Evolutionary conservation across 2,329 filamentous ascomycete genomes (phyloP).

Genomic region (Pestalotiopsis sp.): DNA sequence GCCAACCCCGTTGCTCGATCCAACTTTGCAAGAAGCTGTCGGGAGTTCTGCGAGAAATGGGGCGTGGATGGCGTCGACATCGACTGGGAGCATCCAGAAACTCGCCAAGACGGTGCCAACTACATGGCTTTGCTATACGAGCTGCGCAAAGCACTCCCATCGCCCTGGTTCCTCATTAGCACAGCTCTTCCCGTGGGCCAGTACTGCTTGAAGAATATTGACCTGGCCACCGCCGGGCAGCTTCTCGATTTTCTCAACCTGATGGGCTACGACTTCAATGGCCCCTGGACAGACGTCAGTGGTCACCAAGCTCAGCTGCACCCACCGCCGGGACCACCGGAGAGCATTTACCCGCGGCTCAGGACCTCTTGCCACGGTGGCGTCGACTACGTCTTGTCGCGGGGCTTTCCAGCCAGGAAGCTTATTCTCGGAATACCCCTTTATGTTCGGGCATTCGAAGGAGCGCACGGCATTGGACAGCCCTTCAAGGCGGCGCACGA

Average conservation of each 20-base stretch:
- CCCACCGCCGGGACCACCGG: constrained; percentile 35
- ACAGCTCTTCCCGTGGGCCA: constrained; percentile 65
- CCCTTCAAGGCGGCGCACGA: constrained; percentile 51
- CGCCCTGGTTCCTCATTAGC: constrained; percentile 59
- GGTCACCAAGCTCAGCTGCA: constrained; percentile 69
- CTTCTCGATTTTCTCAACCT: constrained; percentile 67
- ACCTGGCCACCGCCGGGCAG: constrained; percentile 51
- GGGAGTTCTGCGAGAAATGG: constrained; percentile 58
- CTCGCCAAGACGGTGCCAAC: constrained; percentile 55
- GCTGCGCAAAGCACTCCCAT: constrained; percentile 58
- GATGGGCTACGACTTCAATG: constrained; percentile 72
- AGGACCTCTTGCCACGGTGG: constrained; percentile 55
- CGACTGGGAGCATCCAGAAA: constrained; percentile 69
- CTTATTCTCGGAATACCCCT: constrained; percentile 65
- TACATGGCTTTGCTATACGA: constrained; percentile 59
- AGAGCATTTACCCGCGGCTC: constrained; percentile 29
- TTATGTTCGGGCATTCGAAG: constrained; percentile 65
- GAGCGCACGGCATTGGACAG: constrained; percentile 56
- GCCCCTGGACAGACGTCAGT: constrained; percentile 61
- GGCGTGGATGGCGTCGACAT: constrained; percentile 68
- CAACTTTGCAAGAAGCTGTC: constrained; percentile 58
- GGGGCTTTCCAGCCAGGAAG: constrained; percentile 59
- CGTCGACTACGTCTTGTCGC: constrained; percentile 54
- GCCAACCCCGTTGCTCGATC: constrained; percentile 47
- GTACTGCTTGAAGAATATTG: constrained; percentile 64